Percentiles rank a stretch among this genome's conserved stretches.
Evolutionary conservation across 1,284 basidiomycete genomes (phyloP).

Genomic region (Entoloma clypeatum): DNA sequence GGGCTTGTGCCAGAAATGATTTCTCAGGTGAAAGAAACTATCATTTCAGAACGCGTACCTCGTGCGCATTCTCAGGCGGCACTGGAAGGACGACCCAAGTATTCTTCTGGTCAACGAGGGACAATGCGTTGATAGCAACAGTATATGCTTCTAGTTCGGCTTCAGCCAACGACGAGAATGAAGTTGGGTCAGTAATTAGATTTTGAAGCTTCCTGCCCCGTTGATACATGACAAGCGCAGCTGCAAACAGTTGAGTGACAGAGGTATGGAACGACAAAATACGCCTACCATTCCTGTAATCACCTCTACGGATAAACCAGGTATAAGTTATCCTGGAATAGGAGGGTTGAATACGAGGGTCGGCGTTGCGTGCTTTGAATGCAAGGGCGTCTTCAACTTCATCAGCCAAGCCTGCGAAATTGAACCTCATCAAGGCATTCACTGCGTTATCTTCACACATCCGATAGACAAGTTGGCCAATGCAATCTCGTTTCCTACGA

Average conservation of each 20-base stretch:
- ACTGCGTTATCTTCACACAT: conserved; percentile 93
- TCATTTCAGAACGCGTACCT: conserved; percentile 27
- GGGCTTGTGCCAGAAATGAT: conserved; percentile 30
- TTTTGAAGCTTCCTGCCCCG: conserved; percentile 79
- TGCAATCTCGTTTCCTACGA: conserved; percentile 73
- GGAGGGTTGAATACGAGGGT: conserved; percentile 81
- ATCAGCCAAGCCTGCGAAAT: conserved; percentile 81
- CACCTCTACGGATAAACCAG: conserved; percentile 84
- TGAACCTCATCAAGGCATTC: conserved; percentile 76
- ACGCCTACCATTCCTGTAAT: conserved; percentile 81
- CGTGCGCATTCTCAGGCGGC: conserved; percentile 38
- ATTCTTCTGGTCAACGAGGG: conserved; percentile 75
- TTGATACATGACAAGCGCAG: conserved; percentile 92
- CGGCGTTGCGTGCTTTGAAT: conserved; percentile 93
- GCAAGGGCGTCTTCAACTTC: conserved; percentile 88
- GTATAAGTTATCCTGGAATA: conserved; percentile 95
- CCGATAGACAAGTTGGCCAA: conserved; percentile 77
- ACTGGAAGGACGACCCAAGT: conserved; percentile 80
- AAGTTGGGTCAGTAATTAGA: conserved; percentile 41
- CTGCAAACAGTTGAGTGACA: conserved; percentile 38
- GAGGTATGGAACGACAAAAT: conserved; percentile 13
- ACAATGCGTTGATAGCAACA: conserved; percentile 87
- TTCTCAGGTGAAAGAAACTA: conserved; percentile 8
- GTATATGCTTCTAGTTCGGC: conserved; percentile 82
- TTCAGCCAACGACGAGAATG: conserved; percentile 60